A percentile compares a stretch with the other conserved stretches of the same genome.
These are phyloP conservation scores for Calcarisporium arbuscula DNA, from an alignment of 2,329 filamentous ascomycete genomes.

Conservation along the genomic window DNA sequence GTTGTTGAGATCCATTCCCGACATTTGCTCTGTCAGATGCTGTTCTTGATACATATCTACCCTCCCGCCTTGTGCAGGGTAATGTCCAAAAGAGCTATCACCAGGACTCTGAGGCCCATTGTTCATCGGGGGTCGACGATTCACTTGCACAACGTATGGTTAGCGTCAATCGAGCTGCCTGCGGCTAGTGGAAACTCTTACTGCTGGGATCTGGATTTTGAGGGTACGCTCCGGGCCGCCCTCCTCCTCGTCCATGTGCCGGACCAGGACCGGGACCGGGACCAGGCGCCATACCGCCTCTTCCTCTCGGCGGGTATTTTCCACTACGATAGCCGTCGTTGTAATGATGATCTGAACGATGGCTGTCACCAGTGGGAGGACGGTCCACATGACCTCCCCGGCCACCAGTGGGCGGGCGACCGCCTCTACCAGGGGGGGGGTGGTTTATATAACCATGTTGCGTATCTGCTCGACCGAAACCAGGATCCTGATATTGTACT, in stretches of 20 bases:
- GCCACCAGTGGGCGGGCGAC: constrained; percentile 34
- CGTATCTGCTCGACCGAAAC: constrained; percentile 37
- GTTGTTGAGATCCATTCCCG: constrained; percentile 27
- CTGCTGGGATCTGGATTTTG: constrained; percentile 35
- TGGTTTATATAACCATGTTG: constrained; percentile 40
- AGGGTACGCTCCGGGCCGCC: constrained; percentile 33
- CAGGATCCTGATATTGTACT: constrained; percentile 36
- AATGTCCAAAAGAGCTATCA: constrained; percentile 11
- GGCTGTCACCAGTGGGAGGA: constrained; percentile 22
- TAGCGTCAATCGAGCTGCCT: not conserved
- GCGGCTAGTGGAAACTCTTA: constrained; percentile 18
- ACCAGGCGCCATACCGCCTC: constrained; percentile 21
- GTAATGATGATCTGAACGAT: too few species aligned
- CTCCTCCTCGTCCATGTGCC: constrained; percentile 29
- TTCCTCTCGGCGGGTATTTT: constrained; percentile 30
- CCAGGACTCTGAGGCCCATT: constrained; percentile 22
- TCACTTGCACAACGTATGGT: too few species aligned
- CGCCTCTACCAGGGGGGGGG: constrained; percentile 32
- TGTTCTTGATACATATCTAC: constrained; percentile 19
- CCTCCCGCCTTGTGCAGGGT: constrained; percentile 14
- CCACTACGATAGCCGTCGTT: constrained; percentile 29
- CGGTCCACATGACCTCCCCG: constrained; percentile 40
- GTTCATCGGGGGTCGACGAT: constrained; percentile 25
- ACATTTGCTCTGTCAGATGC: constrained; percentile 27
- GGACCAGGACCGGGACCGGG: constrained; percentile 18